Percentiles rank a stretch among this genome's conserved stretches.
Evolutionary conservation across 1,284 basidiomycete genomes (phyloP).

Genomic region (Xerocomus nothofagi): DNA sequence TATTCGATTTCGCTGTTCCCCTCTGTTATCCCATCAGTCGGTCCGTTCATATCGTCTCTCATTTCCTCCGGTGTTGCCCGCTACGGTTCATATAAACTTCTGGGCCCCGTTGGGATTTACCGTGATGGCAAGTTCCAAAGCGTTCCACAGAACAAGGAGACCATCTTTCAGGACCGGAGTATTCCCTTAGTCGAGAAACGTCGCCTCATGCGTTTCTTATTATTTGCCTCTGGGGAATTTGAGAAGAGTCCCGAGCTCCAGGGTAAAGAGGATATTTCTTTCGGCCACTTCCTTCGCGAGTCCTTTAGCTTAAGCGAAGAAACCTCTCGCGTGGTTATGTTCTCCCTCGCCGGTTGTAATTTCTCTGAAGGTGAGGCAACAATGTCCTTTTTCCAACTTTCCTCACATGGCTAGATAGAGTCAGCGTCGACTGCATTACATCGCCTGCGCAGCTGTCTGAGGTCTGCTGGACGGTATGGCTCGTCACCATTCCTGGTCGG

Average conservation of each 20-base stretch:
- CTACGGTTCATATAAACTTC: slow-evolving; percentile 87
- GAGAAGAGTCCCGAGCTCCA: slow-evolving; percentile 61
- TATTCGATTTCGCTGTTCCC: slow-evolving; percentile 89
- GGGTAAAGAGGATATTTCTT: slow-evolving; percentile 55
- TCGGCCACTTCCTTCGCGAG: slow-evolving; percentile 61
- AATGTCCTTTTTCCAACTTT: not conserved
- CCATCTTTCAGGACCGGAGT: slow-evolving; percentile 85
- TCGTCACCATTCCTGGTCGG: slow-evolving; percentile 89
- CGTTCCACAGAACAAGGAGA: slow-evolving; percentile 92
- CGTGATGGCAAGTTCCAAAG: slow-evolving; percentile 49
- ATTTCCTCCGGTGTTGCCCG: slow-evolving; percentile 85
- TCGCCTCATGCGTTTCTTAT: slow-evolving; percentile 89
- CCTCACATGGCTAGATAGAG: slow-evolving; percentile 45
- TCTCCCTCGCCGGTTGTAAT: slow-evolving; percentile 70
- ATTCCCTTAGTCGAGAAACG: slow-evolving; percentile 86
- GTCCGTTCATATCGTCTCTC: slow-evolving; percentile 79
- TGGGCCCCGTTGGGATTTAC: slow-evolving; percentile 76
- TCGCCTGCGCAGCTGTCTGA: slow-evolving; percentile 73
- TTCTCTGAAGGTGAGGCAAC: slow-evolving; percentile 48
- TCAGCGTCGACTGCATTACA: slow-evolving; percentile 60
- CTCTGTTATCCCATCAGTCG: slow-evolving; percentile 77
- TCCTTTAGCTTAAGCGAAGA: slow-evolving; percentile 63
- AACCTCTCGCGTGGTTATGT: slow-evolving; percentile 62
- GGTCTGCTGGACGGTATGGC: slow-evolving; percentile 85
- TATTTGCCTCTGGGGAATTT: slow-evolving; percentile 77